Base-by-base conservation (phyloP, 805 yeast genomes). In the Tetrapisispora iriomotensis region DNA sequence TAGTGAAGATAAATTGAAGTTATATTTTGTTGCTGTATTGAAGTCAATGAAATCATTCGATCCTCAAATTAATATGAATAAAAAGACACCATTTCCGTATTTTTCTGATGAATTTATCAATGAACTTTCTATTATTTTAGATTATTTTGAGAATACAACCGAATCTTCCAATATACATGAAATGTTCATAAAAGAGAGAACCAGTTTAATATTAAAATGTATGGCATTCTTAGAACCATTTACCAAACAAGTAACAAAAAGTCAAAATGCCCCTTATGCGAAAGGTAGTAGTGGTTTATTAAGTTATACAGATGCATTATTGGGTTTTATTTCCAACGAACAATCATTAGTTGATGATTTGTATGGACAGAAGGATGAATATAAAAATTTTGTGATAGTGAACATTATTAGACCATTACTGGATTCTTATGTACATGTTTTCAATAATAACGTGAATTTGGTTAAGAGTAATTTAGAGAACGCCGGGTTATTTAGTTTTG, bases 201-300 rank as follows among this genome's bases (percentile, higher is more conserved):
- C 61, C 2, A 61, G 61, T 8, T 60, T 64, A 25, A 61, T 78
- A 21, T 44, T 56, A 3, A 70, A 65, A 22, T 62, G 66, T 31
- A 56, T 79, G 56, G 68, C 65, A 6, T 65, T 66, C 10, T 44
- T 71, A 29, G 76, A 70, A 34, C 66, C 72, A 1, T 65, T 66
- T 38, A 71, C 74, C 15, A 64, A 64, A 46, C 67, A 68, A 29
- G 51, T 55, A 22, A 59, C 60, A 34, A 53, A 47, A 43, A 56
- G 59, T 21, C 60, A 55, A 30, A 69, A 64, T 43, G 67, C 63
- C 9, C 81, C 75, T 1, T 82, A 73, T 57, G 78, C 73, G 53
- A 74, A 68, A 54, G 84, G 78, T 4, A 69, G 72, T 37, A 76
- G 71, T 56, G 82, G 85, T 8, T 68, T 82, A 25, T 62, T 61